Evolutionary conservation across 2,329 filamentous ascomycete genomes (phyloP).

Genomic region (Byssoonygena ceratinophila): DNA sequence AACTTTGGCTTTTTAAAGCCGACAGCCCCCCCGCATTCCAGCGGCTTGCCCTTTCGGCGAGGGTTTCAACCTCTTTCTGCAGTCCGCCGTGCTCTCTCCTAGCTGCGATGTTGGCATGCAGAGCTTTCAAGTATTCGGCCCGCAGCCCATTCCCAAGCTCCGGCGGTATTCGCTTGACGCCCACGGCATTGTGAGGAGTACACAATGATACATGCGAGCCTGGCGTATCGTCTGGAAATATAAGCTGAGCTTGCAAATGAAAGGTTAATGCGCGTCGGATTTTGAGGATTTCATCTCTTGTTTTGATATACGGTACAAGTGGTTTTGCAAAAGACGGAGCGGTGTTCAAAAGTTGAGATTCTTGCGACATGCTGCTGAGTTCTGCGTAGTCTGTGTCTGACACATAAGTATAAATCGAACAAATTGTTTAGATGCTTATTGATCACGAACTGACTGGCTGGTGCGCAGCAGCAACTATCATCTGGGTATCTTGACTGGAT

Average conservation of each 20-base stretch:
- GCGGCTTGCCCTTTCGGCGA: constrained; percentile 22
- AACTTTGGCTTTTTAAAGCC: constrained; percentile 21
- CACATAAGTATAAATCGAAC: no score
- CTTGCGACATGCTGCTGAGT: background rate
- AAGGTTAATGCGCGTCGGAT: constrained; percentile 33
- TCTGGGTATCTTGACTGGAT: no score
- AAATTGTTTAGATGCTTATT: no score
- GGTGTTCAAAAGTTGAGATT: background rate
- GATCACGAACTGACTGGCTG: no score
- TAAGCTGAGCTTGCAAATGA: constrained; percentile 28
- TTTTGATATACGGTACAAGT: constrained; percentile 32
- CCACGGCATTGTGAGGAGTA: constrained; percentile 25
- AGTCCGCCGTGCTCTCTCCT: constrained; percentile 30
- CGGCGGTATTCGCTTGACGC: constrained; percentile 28
- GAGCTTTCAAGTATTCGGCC: constrained; percentile 37
- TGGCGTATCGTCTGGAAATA: constrained; percentile 23
- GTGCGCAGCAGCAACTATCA: no score
- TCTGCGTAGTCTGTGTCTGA: background rate
- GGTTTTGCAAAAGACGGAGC: constrained; percentile 23
- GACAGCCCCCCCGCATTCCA: constrained; percentile 14
- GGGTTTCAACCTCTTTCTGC: constrained; percentile 25
- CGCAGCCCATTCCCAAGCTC: constrained; percentile 35
- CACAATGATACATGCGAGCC: constrained; percentile 29
- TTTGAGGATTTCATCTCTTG: constrained; percentile 30
- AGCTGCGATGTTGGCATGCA: constrained; percentile 35